Percentiles rank a stretch among this genome's conserved stretches.
Evolutionary conservation across 2,329 filamentous ascomycete species (phyloP).

Genomic region (Dactylonectria estremocensis): DNA sequence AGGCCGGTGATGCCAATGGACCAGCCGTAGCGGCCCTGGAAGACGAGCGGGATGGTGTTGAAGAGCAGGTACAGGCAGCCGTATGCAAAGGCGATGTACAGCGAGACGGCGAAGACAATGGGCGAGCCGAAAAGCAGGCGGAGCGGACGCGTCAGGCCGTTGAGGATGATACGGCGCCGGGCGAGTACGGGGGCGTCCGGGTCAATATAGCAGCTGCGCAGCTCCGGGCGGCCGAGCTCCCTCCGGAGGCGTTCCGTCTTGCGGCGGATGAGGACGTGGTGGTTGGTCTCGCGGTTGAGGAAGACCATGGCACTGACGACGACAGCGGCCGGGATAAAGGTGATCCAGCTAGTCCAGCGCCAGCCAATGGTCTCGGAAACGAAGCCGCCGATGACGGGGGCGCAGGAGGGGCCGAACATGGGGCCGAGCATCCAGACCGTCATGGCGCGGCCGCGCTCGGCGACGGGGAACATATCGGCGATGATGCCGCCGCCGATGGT

Average conservation of each 20-base stretch:
- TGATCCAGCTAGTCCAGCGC: constrained; percentile 69
- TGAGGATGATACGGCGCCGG: constrained; percentile 53
- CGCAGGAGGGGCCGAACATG: constrained; percentile 68
- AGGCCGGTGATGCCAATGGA: constrained; percentile 62
- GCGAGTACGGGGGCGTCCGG: constrained; percentile 41
- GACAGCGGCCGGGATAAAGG: constrained; percentile 60
- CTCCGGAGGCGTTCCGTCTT: constrained; percentile 63
- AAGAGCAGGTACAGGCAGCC: constrained; percentile 69
- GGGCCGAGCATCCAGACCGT: constrained; percentile 71
- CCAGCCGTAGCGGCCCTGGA: constrained; percentile 64
- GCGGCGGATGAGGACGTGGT: constrained; percentile 64
- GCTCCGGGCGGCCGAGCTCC: constrained; percentile 60
- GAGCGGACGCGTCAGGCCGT: constrained; percentile 67
- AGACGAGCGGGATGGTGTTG: constrained; percentile 68
- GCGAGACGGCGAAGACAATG: constrained; percentile 61
- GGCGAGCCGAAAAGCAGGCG: constrained; percentile 67
- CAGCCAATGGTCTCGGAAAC: constrained; percentile 65
- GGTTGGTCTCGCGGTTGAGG: constrained; percentile 58
- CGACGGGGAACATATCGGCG: constrained; percentile 66
- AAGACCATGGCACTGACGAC: constrained; percentile 46
- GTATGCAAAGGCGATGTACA: constrained; percentile 68
- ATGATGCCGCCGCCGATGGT: constrained; percentile 70
- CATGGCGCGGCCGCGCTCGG: constrained; percentile 63
- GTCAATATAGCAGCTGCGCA: constrained; percentile 64
- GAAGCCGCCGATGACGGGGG: constrained; percentile 66